Conservation (phyloP, 2,329 filamentous ascomycete genomes). For the Chaetomiaceae sp. region DNA sequence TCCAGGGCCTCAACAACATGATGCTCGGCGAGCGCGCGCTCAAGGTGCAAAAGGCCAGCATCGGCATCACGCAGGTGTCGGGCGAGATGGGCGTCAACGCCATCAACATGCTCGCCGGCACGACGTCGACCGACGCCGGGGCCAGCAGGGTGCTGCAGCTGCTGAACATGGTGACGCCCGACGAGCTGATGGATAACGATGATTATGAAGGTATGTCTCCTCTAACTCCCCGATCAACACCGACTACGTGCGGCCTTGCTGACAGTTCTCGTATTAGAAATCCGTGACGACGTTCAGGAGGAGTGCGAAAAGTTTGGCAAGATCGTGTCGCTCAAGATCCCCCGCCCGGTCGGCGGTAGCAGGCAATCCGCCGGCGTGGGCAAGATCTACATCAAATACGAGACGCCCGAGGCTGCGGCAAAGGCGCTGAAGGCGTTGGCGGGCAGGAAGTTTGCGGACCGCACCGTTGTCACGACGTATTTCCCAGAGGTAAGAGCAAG, state of each 20-base stretch:
- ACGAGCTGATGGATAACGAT: slow-evolving; percentile 88
- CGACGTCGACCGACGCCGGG: slow-evolving; percentile 72
- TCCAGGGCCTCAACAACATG: slow-evolving; percentile 90
- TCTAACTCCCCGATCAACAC: not conserved
- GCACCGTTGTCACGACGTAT: slow-evolving; percentile 94
- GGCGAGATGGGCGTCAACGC: slow-evolving; percentile 96
- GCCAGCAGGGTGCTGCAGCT: slow-evolving; percentile 82
- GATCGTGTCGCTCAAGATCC: slow-evolving; percentile 86
- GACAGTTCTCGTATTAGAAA: slow-evolving; percentile 67
- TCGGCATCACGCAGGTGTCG: slow-evolving; percentile 87
- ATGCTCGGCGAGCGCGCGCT: slow-evolving; percentile 83
- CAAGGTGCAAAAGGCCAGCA: slow-evolving; percentile 82
- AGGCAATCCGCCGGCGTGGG: slow-evolving; percentile 85
- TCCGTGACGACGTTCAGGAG: slow-evolving; percentile 87
- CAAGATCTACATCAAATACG: slow-evolving; percentile 97
- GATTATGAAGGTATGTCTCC: slow-evolving; percentile 78
- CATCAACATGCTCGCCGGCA: slow-evolving; percentile 95
- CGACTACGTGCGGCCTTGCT: too few relatives aligned
- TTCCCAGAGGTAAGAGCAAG: slow-evolving; percentile 70
- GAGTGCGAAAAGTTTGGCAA: slow-evolving; percentile 90
- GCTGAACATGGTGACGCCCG: slow-evolving; percentile 96
- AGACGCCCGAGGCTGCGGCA: slow-evolving; percentile 69
- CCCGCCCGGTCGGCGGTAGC: slow-evolving; percentile 76
- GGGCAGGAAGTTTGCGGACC: slow-evolving; percentile 90
- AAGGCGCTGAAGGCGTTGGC: slow-evolving; percentile 87